Evolutionary conservation across 2,329 filamentous ascomycete genomes (phyloP).

Genomic region (Microcyclosporella mali): DNA sequence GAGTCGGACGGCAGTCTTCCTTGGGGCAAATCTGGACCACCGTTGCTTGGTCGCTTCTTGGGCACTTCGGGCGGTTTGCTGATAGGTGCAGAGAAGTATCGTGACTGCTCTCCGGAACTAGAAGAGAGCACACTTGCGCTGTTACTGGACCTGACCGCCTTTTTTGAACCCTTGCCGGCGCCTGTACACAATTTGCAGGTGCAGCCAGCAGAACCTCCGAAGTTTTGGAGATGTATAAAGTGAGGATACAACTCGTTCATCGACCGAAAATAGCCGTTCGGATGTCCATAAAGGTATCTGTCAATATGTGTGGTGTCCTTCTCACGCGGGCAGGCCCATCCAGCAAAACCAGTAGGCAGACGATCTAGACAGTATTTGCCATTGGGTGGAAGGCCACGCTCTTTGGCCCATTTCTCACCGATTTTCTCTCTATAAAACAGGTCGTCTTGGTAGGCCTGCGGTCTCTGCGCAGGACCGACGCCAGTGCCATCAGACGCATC

Average conservation of each 20-base stretch:
- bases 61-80: not conserved
- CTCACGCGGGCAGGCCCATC: conserved; percentile 36
- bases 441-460: conserved; percentile 20
- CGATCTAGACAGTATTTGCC: conserved; percentile 45
- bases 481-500: conserved; percentile 14
- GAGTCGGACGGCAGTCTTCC: conserved; percentile 9
- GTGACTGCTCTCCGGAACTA: conserved; percentile 13
- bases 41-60: not conserved
- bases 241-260: conserved; percentile 51
- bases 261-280: conserved; percentile 48
- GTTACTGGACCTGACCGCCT: not conserved
- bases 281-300: conserved; percentile 54
- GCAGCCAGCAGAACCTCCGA: conserved; percentile 39
- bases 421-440: conserved; percentile 22
- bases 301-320: conserved; percentile 46
- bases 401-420: conserved; percentile 25
- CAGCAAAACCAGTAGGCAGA: conserved; percentile 50
- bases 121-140: conserved; percentile 9
- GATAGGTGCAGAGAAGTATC: conserved; percentile 4
- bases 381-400: conserved; percentile 7
- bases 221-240: conserved; percentile 51
- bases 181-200: conserved; percentile 45
- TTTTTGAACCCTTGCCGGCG: conserved; percentile 10
- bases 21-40: conserved; percentile 7
- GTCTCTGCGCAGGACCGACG: not conserved